A percentile compares a stretch with the other conserved stretches of the same genome.
Evolutionary conservation across 768 basidiomycete genomes (phyloP).

Genomic region (Amanita muscaria): DNA sequence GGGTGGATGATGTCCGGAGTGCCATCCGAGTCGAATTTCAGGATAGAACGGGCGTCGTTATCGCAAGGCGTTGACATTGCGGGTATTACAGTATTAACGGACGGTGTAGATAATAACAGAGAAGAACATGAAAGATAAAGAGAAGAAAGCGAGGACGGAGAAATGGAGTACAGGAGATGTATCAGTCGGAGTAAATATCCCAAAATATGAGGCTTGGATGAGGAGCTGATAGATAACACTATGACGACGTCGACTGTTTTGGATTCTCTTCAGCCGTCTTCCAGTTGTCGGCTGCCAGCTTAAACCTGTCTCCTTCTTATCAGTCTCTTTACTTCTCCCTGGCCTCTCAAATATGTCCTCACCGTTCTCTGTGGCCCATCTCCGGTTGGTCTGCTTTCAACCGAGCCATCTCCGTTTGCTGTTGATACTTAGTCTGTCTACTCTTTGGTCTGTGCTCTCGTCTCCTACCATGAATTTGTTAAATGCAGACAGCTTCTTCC

Average conservation of each 20-base stretch:
- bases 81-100: constrained; percentile 4
- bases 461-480: constrained; percentile 59
- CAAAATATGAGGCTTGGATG: constrained; percentile 2
- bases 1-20: too few species aligned
- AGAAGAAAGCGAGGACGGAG: constrained; percentile 8
- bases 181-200: constrained; percentile 7
- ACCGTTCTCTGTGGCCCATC: constrained; percentile 70
- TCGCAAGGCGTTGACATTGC: constrained; percentile 29
- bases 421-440: neutral
- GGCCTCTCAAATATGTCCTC: constrained; percentile 14
- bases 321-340: neutral
- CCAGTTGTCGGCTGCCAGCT: constrained; percentile 69
- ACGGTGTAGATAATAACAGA: neutral
- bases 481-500: constrained; percentile 63
- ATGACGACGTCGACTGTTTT: constrained; percentile 28
- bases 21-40: constrained; percentile 43
- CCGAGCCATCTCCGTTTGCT: constrained; percentile 73
- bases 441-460: neutral
- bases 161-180: constrained; percentile 8
- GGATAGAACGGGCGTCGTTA: constrained; percentile 47
- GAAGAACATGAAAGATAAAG: constrained; percentile 14
- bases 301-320: constrained; percentile 40
- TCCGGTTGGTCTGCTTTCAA: constrained; percentile 70
- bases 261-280: constrained; percentile 66
- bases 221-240: neutral